A percentile compares a stretch with the other conserved stretches of the same genome.
Conservation (phyloP, 73 alveolate genomes). For the Effrenium voratum region DNA sequence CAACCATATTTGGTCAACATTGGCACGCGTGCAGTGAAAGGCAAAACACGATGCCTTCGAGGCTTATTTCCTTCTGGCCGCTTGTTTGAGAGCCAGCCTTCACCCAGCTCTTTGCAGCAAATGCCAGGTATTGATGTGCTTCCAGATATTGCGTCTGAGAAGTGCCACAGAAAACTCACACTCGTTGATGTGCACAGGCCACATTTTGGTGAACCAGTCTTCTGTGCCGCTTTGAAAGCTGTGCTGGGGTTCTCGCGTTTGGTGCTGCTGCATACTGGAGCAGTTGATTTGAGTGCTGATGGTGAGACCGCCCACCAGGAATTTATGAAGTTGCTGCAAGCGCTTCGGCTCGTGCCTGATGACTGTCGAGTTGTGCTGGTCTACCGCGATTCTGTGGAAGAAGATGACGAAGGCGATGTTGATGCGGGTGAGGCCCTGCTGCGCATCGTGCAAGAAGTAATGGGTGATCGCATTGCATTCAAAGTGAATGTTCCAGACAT, state of each 20-base stretch:
- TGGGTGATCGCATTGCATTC: neutral
- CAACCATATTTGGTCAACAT: too few relatives aligned
- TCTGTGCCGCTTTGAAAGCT: neutral
- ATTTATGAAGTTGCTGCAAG: neutral
- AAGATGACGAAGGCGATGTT: neutral
- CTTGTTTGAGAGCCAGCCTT: too few relatives aligned
- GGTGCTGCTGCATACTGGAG: neutral
- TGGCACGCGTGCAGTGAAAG: too few relatives aligned
- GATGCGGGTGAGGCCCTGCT: neutral
- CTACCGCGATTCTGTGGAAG: neutral
- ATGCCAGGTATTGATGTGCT: too few relatives aligned
- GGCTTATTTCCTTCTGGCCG: too few relatives aligned
- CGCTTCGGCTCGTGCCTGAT: neutral
- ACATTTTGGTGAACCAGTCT: neutral
- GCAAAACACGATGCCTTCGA: too few relatives aligned
- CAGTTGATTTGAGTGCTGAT: neutral
- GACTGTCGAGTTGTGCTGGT: neutral
- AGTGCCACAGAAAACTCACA: neutral
- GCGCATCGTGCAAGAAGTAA: neutral
- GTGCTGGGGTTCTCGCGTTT: neutral
- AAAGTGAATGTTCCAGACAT: neutral
- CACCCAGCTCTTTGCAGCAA: too few relatives aligned
- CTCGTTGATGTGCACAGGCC: neutral
- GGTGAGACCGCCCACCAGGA: too few relatives aligned
- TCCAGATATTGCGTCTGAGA: too few relatives aligned